Evolutionary conservation across 2,329 filamentous ascomycete genomes (phyloP).

Genomic region (Cryphonectria naterciae): DNA sequence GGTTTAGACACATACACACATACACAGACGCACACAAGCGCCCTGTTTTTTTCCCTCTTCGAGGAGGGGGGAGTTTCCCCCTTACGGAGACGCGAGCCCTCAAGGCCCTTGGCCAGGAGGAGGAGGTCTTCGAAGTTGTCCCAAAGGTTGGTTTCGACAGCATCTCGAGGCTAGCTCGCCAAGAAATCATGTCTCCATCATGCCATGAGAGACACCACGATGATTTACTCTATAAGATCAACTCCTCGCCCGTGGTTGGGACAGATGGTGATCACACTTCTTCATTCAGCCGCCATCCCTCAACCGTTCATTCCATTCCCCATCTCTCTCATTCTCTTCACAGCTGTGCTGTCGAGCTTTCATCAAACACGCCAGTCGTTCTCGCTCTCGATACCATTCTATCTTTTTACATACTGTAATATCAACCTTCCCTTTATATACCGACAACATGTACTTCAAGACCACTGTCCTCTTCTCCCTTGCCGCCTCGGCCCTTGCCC

Average conservation of each 20-base stretch:
- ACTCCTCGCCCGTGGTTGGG: constrained; percentile 14
- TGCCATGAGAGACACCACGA: not conserved
- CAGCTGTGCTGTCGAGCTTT: constrained; percentile 27
- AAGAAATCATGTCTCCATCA: constrained; percentile 3
- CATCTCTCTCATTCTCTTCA: constrained; percentile 13
- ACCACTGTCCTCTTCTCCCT: constrained; percentile 42
- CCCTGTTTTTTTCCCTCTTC: not conserved
- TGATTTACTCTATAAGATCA: constrained; percentile 21
- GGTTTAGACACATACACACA: not conserved
- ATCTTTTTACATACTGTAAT: constrained; percentile 8
- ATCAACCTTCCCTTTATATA: not conserved
- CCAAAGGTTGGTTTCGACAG: not conserved
- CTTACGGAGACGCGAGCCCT: not conserved
- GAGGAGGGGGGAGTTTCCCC: not conserved
- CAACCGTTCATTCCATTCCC: constrained; percentile 11
- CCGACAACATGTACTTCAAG: constrained; percentile 45
- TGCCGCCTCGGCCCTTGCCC: constrained; percentile 41
- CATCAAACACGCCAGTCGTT: constrained; percentile 25
- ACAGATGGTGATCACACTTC: not conserved
- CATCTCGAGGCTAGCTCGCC: constrained; percentile 11
- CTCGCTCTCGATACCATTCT: constrained; percentile 11
- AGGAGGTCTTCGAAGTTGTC: not conserved
- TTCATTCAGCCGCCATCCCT: constrained; percentile 10
- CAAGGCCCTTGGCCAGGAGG: not conserved
- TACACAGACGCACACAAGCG: not conserved